Evolutionary conservation across 2,329 filamentous ascomycete genomes (phyloP), one percentile per base, ranked within the genome.

Genomic region (Coniochaeta pulveracea): DNA sequence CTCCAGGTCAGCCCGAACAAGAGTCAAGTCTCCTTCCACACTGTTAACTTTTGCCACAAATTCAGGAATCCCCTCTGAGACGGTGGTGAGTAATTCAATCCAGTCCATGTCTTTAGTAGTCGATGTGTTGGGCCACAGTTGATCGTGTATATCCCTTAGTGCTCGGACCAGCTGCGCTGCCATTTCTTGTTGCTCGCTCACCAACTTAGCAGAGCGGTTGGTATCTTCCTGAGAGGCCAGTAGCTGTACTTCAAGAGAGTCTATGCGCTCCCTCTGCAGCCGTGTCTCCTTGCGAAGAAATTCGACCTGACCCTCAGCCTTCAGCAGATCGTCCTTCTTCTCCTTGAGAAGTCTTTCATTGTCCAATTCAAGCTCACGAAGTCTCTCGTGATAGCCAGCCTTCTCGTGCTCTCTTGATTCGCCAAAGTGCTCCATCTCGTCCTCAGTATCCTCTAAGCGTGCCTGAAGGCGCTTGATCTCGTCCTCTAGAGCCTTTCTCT

Each of bases 371-470:
- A 94, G 66, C 7, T 66, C 63, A 28, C 74, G 74, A 19, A 86
- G 63, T 37, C 69, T 77, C 29, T 80, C 73, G 40, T 89, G 80
- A 27, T 78, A 69, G 3, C 71, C 69, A 4, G 72, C 74, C 47
- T 78, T 83, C 47, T 91, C 83, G 44, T 93, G 80, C 43, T 95
- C 85, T 26, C 84, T 73, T 25, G 82, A 86, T 46, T 85, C 85
- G 26, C 85, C 69, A 35, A 89, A 73, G 38, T 85, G 72, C 46
- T 95, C 88, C 33, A 96, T 73, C 49, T 94, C 88, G 47, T 95
- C 88, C 56, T 98, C 91, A 5, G 82, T 71, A 45, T 96, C 85
- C 50, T 96, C 91, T 1, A 91, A 64, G 34, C 79, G 81, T 34
- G 78, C 66, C 48, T 81, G 88, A 37, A 88, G 69, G 10, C 72